Conservation (phyloP, 768 basidiomycete genomes). For the Panus rudis region DNA sequence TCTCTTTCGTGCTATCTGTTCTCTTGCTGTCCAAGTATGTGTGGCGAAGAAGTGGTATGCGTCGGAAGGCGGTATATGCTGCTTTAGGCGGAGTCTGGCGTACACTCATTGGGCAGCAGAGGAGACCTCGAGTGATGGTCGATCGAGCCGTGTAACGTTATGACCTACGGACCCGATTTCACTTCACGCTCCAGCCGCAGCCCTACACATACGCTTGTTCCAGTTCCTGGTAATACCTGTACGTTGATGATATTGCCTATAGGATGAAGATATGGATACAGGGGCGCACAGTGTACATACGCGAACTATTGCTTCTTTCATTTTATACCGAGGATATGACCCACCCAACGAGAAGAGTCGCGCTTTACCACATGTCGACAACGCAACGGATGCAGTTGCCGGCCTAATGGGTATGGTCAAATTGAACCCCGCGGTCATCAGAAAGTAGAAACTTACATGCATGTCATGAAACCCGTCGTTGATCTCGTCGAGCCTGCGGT, state of each 20-base stretch:
- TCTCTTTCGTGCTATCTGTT: conserved; percentile 65
- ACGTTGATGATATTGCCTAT: too few species aligned
- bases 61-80: conserved; percentile 58
- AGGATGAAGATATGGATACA: too few species aligned
- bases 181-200: too few species aligned
- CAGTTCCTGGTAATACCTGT: too few species aligned
- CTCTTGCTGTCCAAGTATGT: conserved; percentile 47
- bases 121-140: conserved; percentile 38
- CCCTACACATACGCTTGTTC: too few species aligned
- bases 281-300: too few species aligned
- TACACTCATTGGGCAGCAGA: conserved; percentile 54
- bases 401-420: conserved; percentile 32
- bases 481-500: conserved; percentile 64
- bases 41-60: conserved; percentile 65
- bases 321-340: too few species aligned
- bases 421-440: background rate
- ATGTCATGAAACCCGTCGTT: conserved; percentile 91
- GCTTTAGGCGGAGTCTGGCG: conserved; percentile 66
- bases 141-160: conserved; percentile 34
- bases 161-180: too few species aligned
- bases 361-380: conserved; percentile 69
- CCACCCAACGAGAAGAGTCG: too few species aligned
- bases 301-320: too few species aligned
- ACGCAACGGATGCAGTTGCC: conserved; percentile 95
- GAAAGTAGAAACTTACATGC: conserved; percentile 61